Evolutionary conservation across 2,329 filamentous ascomycete genomes (phyloP), one percentile per base, ranked within the genome.

Genomic region (Neofusicoccum umdonicola): DNA sequence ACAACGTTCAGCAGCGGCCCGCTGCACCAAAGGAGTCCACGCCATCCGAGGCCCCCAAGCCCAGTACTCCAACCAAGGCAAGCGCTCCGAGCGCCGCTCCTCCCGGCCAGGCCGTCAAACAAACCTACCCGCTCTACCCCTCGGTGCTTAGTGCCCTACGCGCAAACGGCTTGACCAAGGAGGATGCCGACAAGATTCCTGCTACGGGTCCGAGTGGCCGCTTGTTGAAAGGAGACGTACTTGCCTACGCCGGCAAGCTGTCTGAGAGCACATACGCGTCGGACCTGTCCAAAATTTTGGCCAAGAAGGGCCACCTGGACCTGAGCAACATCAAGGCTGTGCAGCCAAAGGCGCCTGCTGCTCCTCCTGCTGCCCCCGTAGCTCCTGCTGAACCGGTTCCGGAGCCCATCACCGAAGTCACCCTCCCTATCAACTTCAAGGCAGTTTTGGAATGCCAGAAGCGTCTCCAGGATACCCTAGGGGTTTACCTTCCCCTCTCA

Each of bases 181-280:
- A 88, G 52, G 91, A 93, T 66, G 84, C 93, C 61, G 84, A 87
- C 78, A 90, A 91, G 77, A 97, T 98, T 76, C 90, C 88, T 62
- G 90, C 93, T 5, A 94, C 91, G 19, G 95, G 95, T 27, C 95
- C 95, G 35, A 88, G 89, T 72, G 93, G 93, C 65, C 89, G 95
- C 67, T 83, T 99, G 63, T 85, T 99, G 67, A 99, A 99, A 84
- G 95, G 95, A 64, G 95, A 99, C 75, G 90, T 99, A 6, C 87
- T 99, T 62, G 93, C 93, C 54, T 95, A 94, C 77, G 79, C 98
- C 15, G 95, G 95, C 67, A 83, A 84, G 70, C 92, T 97, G 72
- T 64, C 63, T 3, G 83, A 89, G 66, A 82, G 88, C 68, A 84
- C 88, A 66, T 90, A 91, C 69, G 90, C 94, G 1, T 84, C 86